Evolutionary conservation across 2,329 filamentous ascomycete species (phyloP).

Genomic region (Botrytis fabae): DNA sequence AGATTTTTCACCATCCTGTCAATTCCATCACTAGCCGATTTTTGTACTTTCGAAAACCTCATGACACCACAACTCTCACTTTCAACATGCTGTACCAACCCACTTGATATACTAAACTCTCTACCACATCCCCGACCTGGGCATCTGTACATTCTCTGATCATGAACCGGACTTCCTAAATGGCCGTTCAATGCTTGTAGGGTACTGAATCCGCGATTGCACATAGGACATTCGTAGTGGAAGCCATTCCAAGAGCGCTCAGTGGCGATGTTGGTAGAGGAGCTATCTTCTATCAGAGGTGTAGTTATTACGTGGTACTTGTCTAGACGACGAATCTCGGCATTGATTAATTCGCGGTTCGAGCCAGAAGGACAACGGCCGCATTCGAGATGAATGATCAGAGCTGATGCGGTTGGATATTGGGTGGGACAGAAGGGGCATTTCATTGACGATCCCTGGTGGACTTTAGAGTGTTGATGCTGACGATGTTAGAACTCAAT

Average conservation of each 20-base stretch:
- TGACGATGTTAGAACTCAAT: slow-evolving; percentile 35
- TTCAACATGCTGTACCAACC: slow-evolving; percentile 35
- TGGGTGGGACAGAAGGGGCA: slow-evolving; percentile 57
- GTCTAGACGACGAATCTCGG: slow-evolving; percentile 49
- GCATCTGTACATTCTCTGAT: slow-evolving; percentile 44
- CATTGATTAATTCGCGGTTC: slow-evolving; percentile 51
- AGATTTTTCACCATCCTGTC: slow-evolving; percentile 42
- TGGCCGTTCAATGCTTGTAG: slow-evolving; percentile 50
- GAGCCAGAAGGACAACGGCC: slow-evolving; percentile 50
- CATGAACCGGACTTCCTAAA: slow-evolving; percentile 53
- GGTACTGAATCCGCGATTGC: slow-evolving; percentile 46
- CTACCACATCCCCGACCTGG: slow-evolving; percentile 27
- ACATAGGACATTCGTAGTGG: slow-evolving; percentile 56
- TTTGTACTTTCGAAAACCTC: slow-evolving; percentile 32
- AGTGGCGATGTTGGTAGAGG: slow-evolving; percentile 44
- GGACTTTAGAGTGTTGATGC: slow-evolving; percentile 56
- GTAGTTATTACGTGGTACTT: slow-evolving; percentile 51
- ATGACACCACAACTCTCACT: slow-evolving; percentile 37
- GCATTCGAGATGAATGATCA: slow-evolving; percentile 60
- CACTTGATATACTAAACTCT: slow-evolving; percentile 33
- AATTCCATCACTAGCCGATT: slow-evolving; percentile 27
- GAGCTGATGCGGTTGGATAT: slow-evolving; percentile 53
- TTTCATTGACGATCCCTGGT: slow-evolving; percentile 46
- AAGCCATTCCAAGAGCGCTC: slow-evolving; percentile 47
- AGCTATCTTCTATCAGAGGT: slow-evolving; percentile 44